Conservation (phyloP, 2,329 filamentous ascomycete genomes). For the Claviceps citrina region DNA sequence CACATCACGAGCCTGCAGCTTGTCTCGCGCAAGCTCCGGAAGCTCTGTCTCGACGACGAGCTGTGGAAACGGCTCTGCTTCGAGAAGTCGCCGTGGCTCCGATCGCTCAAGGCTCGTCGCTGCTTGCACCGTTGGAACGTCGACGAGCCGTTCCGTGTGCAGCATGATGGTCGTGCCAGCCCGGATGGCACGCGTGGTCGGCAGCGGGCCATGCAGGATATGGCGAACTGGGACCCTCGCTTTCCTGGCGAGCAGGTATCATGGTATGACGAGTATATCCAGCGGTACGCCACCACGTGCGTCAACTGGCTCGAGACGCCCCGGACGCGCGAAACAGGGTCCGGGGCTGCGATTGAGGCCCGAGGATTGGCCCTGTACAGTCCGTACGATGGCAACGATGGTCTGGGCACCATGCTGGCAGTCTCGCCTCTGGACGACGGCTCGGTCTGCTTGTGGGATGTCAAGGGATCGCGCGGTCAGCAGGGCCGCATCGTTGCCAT, state of each 20-base stretch:
- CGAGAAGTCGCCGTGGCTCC: conserved; percentile 49
- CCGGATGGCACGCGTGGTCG: neutral
- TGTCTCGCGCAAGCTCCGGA: conserved; percentile 49
- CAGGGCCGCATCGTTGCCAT: conserved; percentile 49
- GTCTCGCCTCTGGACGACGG: conserved; percentile 75
- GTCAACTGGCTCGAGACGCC: conserved; percentile 65
- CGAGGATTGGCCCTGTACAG: conserved; percentile 57
- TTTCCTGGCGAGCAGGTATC: conserved; percentile 56
- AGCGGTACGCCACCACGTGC: conserved; percentile 58
- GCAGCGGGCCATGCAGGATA: conserved; percentile 29
- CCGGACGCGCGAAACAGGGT: conserved; percentile 23
- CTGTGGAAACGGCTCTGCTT: conserved; percentile 69
- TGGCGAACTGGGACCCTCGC: conserved; percentile 72
- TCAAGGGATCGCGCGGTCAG: conserved; percentile 37
- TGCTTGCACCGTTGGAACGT: conserved; percentile 18
- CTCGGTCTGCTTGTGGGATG: conserved; percentile 75
- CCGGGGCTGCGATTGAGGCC: conserved; percentile 43
- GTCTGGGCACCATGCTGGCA: conserved; percentile 33
- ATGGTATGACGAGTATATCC: conserved; percentile 84
- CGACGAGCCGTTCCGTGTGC: neutral
- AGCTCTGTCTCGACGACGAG: conserved; percentile 55
- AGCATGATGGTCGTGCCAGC: neutral
- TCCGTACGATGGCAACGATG: conserved; percentile 34
- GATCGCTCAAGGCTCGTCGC: conserved; percentile 34
- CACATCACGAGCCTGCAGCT: conserved; percentile 49